Conservation (phyloP, 1,139 yeast genomes). For the Protomyces lactucae-debilis region DNA sequence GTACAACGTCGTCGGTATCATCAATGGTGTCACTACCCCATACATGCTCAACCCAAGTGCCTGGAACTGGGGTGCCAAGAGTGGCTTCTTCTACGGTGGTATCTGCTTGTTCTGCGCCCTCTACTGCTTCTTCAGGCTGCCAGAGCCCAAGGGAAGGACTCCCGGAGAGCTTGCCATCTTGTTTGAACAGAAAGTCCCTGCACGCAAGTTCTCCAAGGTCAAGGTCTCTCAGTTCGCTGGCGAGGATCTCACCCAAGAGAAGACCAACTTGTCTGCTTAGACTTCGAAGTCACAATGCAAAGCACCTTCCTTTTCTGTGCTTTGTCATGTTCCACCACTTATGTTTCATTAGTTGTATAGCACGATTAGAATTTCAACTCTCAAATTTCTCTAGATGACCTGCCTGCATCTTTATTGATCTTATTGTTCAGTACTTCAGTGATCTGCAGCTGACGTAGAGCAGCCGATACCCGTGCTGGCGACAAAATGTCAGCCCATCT, state of each 20-base stretch:
- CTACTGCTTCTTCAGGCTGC: slow-evolving; percentile 53
- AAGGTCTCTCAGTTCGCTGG: not conserved
- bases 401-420: too few species aligned
- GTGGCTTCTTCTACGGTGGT: slow-evolving; percentile 57
- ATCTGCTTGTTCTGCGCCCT: slow-evolving; percentile 41
- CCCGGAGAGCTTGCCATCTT: slow-evolving; percentile 56
- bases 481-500: too few species aligned
- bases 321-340: too few species aligned
- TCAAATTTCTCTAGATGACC: too few species aligned
- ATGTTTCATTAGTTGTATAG: too few species aligned
- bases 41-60: slow-evolving; percentile 57
- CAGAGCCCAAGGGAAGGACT: slow-evolving; percentile 56
- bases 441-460: too few species aligned
- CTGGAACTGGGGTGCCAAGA: slow-evolving; percentile 57
- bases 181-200: slow-evolving; percentile 46
- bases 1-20: slow-evolving; percentile 47
- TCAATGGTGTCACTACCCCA: slow-evolving; percentile 50
- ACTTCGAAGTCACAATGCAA: not conserved
- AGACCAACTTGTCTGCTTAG: not conserved
- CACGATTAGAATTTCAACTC: too few species aligned
- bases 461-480: too few species aligned
- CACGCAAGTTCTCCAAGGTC: slow-evolving; percentile 44
- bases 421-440: too few species aligned
- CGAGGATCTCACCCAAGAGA: not conserved
- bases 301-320: too few species aligned